Conservation (phyloP, 176 grass and related monocot genomes). For the Raddia guianensis region DNA sequence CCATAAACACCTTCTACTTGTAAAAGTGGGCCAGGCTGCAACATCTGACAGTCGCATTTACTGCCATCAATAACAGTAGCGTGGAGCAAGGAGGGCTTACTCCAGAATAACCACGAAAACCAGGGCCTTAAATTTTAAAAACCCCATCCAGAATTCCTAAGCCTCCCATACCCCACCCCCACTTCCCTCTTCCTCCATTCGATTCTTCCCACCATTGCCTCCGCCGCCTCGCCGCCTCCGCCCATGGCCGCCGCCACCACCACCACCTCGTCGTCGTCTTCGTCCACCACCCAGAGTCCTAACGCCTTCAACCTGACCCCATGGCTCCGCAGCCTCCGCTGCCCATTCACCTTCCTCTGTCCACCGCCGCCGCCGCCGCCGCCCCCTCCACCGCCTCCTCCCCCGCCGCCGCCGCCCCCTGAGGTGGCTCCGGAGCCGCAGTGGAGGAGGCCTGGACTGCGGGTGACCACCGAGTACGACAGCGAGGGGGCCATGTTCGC, state of each 20-base stretch:
- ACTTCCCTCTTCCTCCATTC: conserved; percentile 34
- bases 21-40: background rate
- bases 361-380: conserved; percentile 28
- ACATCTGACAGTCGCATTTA: background rate
- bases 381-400: background rate
- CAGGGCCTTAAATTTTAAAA: background rate
- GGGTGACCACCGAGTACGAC: conserved; percentile 87
- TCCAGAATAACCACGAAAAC: background rate
- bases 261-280: background rate
- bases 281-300: conserved; percentile 19
- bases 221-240: conserved; percentile 30
- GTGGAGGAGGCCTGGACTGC: conserved; percentile 42
- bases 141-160: background rate
- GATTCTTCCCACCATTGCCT: conserved; percentile 41
- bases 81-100: background rate
- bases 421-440: background rate
- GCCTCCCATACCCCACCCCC: background rate
- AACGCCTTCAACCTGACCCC: conserved; percentile 40
- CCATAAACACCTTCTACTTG: background rate
- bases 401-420: conserved; percentile 11
- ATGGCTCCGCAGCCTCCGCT: conserved; percentile 43
- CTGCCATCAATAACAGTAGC: background rate
- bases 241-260: conserved; percentile 39
- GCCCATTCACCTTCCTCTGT: conserved; percentile 46
- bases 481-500: conserved; percentile 65